Conservation (phyloP, 805 yeast genomes). For the Wickerhamomyces pijperi region DNA sequence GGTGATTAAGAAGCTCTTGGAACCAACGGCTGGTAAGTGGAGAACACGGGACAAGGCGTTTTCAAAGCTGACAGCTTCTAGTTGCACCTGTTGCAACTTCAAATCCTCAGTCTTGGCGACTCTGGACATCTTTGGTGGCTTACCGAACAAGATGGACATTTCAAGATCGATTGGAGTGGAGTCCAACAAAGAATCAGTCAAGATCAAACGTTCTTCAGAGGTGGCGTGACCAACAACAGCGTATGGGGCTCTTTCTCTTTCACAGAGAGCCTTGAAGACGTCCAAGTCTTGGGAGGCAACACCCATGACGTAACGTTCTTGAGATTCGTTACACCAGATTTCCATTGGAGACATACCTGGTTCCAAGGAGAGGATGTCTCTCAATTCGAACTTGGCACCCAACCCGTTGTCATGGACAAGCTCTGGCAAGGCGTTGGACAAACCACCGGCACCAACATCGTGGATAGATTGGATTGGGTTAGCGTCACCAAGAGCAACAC, state of each 20-base stretch:
- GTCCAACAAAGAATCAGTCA: slow-evolving; percentile 69
- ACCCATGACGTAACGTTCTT: slow-evolving; percentile 93
- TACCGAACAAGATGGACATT: slow-evolving; percentile 90
- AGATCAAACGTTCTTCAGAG: slow-evolving; percentile 67
- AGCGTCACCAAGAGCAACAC: slow-evolving; percentile 67
- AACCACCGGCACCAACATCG: slow-evolving; percentile 99
- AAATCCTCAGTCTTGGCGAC: slow-evolving; percentile 53
- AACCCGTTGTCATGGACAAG: slow-evolving; percentile 93
- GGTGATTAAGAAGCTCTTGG: slow-evolving; percentile 90
- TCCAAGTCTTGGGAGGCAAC: slow-evolving; percentile 71
- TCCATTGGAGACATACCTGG: slow-evolving; percentile 99
- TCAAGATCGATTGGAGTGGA: slow-evolving; percentile 90
- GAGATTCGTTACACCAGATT: slow-evolving; percentile 99
- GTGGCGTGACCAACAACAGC: slow-evolving; percentile 96
- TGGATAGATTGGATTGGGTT: slow-evolving; percentile 91
- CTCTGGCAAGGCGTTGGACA: slow-evolving; percentile 95
- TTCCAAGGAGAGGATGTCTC: slow-evolving; percentile 83
- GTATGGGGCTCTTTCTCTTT: slow-evolving; percentile 91
- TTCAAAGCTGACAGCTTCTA: slow-evolving; percentile 27
- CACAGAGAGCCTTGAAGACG: slow-evolving; percentile 67
- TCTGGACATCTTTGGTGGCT: slow-evolving; percentile 92
- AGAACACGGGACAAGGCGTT: slow-evolving; percentile 78
- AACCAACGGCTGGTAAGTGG: slow-evolving; percentile 87
- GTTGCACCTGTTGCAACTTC: slow-evolving; percentile 28
- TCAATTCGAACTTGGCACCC: slow-evolving; percentile 87